These are phyloP conservation scores for Exobasidium cylindrosporum DNA, from an alignment of 1,284 basidiomycete genomes.

Conservation along the genomic window DNA sequence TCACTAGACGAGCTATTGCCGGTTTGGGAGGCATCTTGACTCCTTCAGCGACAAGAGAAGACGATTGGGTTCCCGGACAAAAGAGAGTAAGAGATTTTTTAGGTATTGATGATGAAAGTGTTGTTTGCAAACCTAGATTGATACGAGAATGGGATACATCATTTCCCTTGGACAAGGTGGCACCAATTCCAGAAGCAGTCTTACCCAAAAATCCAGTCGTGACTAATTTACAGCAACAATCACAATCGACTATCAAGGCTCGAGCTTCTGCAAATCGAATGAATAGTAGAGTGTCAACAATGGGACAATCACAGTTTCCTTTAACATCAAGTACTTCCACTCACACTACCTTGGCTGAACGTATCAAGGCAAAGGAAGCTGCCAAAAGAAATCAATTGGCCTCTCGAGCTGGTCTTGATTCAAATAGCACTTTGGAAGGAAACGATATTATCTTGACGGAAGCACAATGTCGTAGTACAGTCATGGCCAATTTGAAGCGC, in stretches of 20 bases:
- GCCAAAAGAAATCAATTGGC: conserved; percentile 18
- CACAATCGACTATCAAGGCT: not conserved
- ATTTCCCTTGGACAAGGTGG: conserved; percentile 15
- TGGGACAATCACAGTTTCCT: not conserved
- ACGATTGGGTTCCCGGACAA: conserved; percentile 2
- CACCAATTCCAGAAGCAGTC: conserved; percentile 22
- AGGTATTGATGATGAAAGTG: not conserved
- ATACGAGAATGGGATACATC: conserved; percentile 22
- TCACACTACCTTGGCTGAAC: conserved; percentile 24
- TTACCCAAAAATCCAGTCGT: conserved; percentile 18
- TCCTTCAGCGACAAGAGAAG: conserved; percentile 5
- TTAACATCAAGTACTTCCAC: conserved; percentile 5
- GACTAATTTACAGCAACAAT: not conserved
- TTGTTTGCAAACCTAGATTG: not conserved
- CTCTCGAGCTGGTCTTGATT: too few relatives aligned
- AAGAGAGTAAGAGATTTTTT: not conserved
- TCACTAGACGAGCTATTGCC: conserved; percentile 6
- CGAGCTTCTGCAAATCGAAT: not conserved
- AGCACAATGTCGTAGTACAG: conserved; percentile 3
- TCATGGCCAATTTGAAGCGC: conserved; percentile 12
- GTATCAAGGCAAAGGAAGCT: conserved; percentile 37
- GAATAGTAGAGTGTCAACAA: not conserved
- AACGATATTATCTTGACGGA: not conserved
- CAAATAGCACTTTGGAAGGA: too few relatives aligned
- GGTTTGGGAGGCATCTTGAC: conserved; percentile 10